phyloP scores from a whole-genome alignment of 2,329 filamentous ascomycete species.

The Penicillium concentricum region DNA sequence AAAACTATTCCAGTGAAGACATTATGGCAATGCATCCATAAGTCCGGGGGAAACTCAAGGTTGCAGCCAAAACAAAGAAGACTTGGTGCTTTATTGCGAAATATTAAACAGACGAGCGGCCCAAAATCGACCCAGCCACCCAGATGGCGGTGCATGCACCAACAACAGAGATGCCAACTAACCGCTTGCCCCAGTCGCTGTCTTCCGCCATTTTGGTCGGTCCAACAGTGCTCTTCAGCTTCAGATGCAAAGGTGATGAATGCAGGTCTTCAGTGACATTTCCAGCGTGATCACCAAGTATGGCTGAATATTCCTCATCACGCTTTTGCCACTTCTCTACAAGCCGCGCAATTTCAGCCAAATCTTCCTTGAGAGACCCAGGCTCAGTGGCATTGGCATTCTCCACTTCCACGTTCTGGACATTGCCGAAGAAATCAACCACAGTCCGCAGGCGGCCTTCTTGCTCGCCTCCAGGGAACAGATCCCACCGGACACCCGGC shows the following conservation, averaged over 20 bases:
- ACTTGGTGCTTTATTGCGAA: not conserved
- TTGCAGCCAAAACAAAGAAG: not conserved
- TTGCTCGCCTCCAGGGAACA: constrained; percentile 83
- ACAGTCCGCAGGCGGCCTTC: constrained; percentile 76
- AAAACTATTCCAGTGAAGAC: not conserved
- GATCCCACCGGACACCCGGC: constrained; percentile 87
- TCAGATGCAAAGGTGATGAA: constrained; percentile 21
- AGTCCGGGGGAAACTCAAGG: not conserved
- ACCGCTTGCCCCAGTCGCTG: constrained; percentile 61
- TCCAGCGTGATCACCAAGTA: constrained; percentile 23
- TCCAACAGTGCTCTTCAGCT: constrained; percentile 42
- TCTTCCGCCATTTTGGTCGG: constrained; percentile 63
- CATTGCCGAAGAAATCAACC: constrained; percentile 97
- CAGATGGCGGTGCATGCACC: constrained; percentile 38
- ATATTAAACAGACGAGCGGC: constrained; percentile 19
- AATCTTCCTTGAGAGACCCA: constrained; percentile 61
- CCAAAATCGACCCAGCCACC: constrained; percentile 37
- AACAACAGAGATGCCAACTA: constrained; percentile 37
- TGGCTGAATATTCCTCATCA: constrained; percentile 34
- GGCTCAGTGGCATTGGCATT: constrained; percentile 55
- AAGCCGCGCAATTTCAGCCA: constrained; percentile 67
- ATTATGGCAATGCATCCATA: not conserved
- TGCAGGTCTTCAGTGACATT: constrained; percentile 10
- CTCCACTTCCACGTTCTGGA: constrained; percentile 93
- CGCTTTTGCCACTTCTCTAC: constrained; percentile 52